phyloP scores from a whole-genome alignment of 2,329 filamentous ascomycete genomes.

The Aspergillus pseudotamarii region DNA sequence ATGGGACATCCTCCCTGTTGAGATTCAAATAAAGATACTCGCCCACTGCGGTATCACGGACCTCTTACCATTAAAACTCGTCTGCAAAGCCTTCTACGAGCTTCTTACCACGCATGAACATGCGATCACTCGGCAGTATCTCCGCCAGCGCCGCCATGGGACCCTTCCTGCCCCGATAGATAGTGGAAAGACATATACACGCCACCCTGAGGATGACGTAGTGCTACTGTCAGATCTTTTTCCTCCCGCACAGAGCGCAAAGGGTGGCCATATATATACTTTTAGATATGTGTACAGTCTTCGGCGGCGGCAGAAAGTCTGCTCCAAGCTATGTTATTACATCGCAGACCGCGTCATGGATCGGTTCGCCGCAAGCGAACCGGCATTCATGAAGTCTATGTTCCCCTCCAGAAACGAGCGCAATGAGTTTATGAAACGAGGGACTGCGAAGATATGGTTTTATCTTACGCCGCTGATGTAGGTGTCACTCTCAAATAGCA shows the following conservation, averaged over 20 bases:
- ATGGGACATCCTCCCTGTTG: slow-evolving; percentile 45
- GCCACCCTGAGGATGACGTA: slow-evolving; percentile 47
- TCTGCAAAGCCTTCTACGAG: slow-evolving; percentile 41
- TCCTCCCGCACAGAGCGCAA: slow-evolving; percentile 39
- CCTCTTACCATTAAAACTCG: slow-evolving; percentile 40
- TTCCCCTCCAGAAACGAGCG: slow-evolving; percentile 39
- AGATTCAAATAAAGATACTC: slow-evolving; percentile 47
- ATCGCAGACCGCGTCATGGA: slow-evolving; percentile 46
- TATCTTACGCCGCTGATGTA: slow-evolving; percentile 47
- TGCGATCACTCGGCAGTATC: slow-evolving; percentile 44
- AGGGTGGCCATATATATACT: slow-evolving; percentile 42
- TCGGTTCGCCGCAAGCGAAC: slow-evolving; percentile 38
- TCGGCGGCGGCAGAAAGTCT: slow-evolving; percentile 41
- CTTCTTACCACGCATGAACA: slow-evolving; percentile 43
- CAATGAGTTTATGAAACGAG: slow-evolving; percentile 36
- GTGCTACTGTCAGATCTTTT: slow-evolving; percentile 48
- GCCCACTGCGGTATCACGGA: slow-evolving; percentile 42
- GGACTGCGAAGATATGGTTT: slow-evolving; percentile 39
- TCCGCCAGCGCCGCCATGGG: slow-evolving; percentile 45
- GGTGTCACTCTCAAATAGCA: slow-evolving; percentile 13
- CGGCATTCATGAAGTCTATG: slow-evolving; percentile 32
- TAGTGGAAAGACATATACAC: slow-evolving; percentile 39
- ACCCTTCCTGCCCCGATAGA: slow-evolving; percentile 45
- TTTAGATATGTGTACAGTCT: slow-evolving; percentile 44
- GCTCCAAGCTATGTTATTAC: slow-evolving; percentile 43